phyloP scores from a whole-genome alignment of 2,329 filamentous ascomycete species.

The Alternaria triticina region DNA sequence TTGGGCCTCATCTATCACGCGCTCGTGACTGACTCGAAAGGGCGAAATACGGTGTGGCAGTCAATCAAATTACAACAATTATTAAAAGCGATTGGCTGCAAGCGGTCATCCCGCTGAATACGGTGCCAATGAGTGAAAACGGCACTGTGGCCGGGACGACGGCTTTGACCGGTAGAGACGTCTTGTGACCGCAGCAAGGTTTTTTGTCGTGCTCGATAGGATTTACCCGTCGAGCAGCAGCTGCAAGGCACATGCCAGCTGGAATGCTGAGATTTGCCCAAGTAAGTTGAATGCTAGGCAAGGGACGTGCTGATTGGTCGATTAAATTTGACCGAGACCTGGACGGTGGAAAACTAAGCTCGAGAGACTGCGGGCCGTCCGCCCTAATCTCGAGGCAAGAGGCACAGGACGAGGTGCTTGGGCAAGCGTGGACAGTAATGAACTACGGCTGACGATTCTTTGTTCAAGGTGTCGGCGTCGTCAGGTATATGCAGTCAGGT shows the following conservation, averaged over 20 bases:
- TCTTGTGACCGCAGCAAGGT: constrained; percentile 44
- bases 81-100: constrained; percentile 34
- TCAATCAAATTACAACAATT: constrained; percentile 43
- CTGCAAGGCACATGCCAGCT: constrained; percentile 43
- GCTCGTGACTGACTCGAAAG: constrained; percentile 30
- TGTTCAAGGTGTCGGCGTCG: constrained; percentile 16
- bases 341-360: constrained; percentile 27
- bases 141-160: constrained; percentile 21
- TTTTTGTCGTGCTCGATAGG: constrained; percentile 24
- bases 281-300: constrained; percentile 13
- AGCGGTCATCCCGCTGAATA: constrained; percentile 28
- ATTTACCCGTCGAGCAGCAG: constrained; percentile 42
- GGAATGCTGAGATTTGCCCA: constrained; percentile 14
- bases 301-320: constrained; percentile 31
- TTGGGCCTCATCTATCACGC: constrained; percentile 27
- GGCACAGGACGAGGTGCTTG: constrained; percentile 9
- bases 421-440: constrained; percentile 15
- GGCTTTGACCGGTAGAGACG: constrained; percentile 34
- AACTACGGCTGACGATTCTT: constrained; percentile 15
- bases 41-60: constrained; percentile 42
- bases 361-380: constrained; percentile 39
- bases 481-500: constrained; percentile 18
- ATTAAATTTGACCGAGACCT: constrained; percentile 24
- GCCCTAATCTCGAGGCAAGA: constrained; percentile 18
- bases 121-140: constrained; percentile 23